Evolutionary conservation across 164 flowering plant species (phyloP).

Genomic region (Chloranthus sessilifolius): DNA sequence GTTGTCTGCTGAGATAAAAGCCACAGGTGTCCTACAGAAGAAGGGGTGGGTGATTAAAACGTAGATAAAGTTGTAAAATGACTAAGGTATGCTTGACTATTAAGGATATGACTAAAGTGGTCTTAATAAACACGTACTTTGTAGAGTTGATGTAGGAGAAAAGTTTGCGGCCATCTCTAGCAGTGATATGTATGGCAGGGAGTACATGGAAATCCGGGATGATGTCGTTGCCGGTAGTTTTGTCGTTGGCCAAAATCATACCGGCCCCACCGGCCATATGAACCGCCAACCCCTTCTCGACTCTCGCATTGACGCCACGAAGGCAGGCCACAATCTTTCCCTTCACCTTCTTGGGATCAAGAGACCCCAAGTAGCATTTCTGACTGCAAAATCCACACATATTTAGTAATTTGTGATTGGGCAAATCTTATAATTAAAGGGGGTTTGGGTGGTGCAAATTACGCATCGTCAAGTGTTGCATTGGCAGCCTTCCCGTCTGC

Average conservation of each 20-base stretch:
- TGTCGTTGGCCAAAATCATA: slow-evolving; percentile 49
- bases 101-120: no score
- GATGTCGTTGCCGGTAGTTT: slow-evolving; percentile 24
- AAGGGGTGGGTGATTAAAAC: no score
- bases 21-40: slow-evolving; percentile 41
- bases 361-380: slow-evolving; percentile 29
- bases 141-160: slow-evolving; percentile 45
- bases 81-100: no score
- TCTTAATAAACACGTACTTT: slow-evolving; percentile 19
- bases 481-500: slow-evolving; percentile 29
- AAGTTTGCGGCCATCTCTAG: slow-evolving; percentile 30
- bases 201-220: slow-evolving; percentile 41
- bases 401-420: neutral
- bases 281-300: slow-evolving; percentile 37
- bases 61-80: no score
- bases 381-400: no score
- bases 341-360: slow-evolving; percentile 45
- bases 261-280: slow-evolving; percentile 48
- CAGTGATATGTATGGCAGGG: slow-evolving; percentile 43
- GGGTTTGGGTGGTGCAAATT: no score
- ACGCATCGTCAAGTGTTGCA: slow-evolving; percentile 30
- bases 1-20: slow-evolving; percentile 36
- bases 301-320: slow-evolving; percentile 34
- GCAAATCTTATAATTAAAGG: neutral
- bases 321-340: slow-evolving; percentile 61